Percentiles rank a stretch among this genome's conserved stretches.
Conservation (phyloP, 768 basidiomycete genomes). For the Pisolithus albus region DNA sequence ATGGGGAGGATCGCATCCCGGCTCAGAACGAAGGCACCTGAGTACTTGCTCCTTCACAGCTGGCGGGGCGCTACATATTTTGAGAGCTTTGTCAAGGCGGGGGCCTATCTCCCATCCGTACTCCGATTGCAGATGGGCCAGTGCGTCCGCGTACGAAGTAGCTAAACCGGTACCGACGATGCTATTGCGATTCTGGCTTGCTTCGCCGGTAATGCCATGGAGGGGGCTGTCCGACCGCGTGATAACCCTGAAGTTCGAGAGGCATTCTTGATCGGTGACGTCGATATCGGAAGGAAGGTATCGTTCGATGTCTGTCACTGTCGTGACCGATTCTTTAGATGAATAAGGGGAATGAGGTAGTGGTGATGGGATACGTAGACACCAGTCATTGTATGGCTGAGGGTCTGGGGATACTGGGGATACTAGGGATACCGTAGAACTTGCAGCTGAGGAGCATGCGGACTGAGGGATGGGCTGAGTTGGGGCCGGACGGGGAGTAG, state of each 20-base stretch:
- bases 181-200: not conserved
- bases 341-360: not conserved
- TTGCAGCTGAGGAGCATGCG: not conserved
- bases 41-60: constrained; percentile 16
- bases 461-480: constrained; percentile 1
- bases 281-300: constrained; percentile 8
- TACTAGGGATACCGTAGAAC: not conserved
- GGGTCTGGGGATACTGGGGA: not conserved
- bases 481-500: not conserved
- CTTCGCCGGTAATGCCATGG: not conserved
- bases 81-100: constrained; percentile 18
- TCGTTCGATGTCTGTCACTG: not conserved
- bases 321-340: not conserved
- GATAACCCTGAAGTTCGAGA: constrained; percentile 3
- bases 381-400: not conserved
- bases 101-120: constrained; percentile 10
- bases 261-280: not conserved
- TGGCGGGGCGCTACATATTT: constrained; percentile 9
- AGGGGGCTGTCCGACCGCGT: constrained; percentile 19
- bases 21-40: constrained; percentile 17
- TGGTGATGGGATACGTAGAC: not conserved
- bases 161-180: constrained; percentile 10
- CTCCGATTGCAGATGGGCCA: constrained; percentile 1
- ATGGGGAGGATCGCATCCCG: constrained; percentile 22
- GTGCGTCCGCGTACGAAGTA: constrained; percentile 10